Conservation (phyloP, 2,329 filamentous ascomycete genomes). For the Teratosphaeria epicoccoides region DNA sequence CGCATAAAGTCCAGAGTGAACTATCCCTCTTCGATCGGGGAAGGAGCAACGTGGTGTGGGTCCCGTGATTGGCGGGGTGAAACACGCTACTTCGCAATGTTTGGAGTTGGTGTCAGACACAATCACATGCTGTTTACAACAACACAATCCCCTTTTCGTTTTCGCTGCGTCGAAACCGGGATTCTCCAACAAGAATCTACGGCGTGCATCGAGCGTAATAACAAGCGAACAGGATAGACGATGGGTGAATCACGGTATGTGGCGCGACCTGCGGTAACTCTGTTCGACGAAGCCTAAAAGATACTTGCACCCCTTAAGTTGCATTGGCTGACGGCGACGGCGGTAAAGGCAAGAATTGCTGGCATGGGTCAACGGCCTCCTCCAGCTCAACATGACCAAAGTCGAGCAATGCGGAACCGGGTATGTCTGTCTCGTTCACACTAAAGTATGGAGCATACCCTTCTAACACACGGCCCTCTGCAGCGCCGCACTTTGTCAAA, state of each 20-base stretch:
- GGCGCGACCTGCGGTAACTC: not conserved
- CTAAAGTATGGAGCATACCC: no score
- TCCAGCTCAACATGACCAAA: slow-evolving; percentile 95
- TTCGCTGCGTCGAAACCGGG: no score
- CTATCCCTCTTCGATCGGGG: not conserved
- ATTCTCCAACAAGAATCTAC: no score
- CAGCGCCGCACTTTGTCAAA: slow-evolving; percentile 90
- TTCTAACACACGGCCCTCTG: no score
- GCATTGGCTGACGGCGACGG: slow-evolving; percentile 2
- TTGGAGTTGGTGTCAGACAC: not conserved
- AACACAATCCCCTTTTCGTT: not conserved
- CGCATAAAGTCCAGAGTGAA: no score
- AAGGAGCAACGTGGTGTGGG: not conserved
- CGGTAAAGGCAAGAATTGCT: slow-evolving; percentile 81
- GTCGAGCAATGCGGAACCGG: slow-evolving; percentile 98
- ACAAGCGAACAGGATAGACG: no score
- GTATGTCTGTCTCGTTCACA: slow-evolving; percentile 46
- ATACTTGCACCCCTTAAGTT: not conserved
- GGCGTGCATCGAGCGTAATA: no score
- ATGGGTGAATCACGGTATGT: slow-evolving; percentile 2
- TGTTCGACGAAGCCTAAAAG: not conserved
- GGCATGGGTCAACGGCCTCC: slow-evolving; percentile 91
- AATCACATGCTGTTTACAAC: not conserved
- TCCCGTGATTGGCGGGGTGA: no score
- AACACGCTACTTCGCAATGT: not conserved